These are phyloP conservation scores for Catenaria anguillulae DNA, from an alignment of 371 early-diverging fungal species.

Conservation along the genomic window DNA sequence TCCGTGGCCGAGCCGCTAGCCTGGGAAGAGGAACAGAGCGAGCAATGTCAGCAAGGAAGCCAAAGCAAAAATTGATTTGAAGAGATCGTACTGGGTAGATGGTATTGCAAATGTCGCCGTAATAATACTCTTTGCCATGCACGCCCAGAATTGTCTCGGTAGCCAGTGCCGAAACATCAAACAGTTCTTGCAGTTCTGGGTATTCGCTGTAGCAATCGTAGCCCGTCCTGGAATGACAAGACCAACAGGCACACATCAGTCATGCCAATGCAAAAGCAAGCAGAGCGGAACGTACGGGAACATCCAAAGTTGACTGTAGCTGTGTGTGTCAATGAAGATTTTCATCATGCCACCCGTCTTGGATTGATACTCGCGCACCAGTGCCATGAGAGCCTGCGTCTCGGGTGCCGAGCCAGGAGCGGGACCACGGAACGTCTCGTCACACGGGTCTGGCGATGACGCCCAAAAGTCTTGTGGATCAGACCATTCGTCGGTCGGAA, in stretches of 20 bases:
- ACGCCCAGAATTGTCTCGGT: too few relatives aligned
- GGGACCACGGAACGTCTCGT: constrained; percentile 26
- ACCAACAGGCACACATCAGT: too few relatives aligned
- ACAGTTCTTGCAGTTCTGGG: too few relatives aligned
- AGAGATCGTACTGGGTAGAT: constrained; percentile 21
- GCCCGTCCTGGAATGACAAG: too few relatives aligned
- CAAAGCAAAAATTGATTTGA: too few relatives aligned
- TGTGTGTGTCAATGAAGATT: constrained; percentile 36
- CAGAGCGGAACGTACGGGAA: constrained; percentile 7
- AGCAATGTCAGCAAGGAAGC: background rate
- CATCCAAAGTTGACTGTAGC: constrained; percentile 38
- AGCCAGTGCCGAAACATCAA: too few relatives aligned
- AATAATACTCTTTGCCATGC: constrained; percentile 12
- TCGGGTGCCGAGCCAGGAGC: constrained; percentile 23
- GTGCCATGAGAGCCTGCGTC: constrained; percentile 27
- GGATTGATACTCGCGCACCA: constrained; percentile 23
- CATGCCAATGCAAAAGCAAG: too few relatives aligned
- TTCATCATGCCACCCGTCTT: constrained; percentile 14
- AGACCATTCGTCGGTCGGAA: constrained; percentile 22
- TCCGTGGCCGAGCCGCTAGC: constrained; percentile 11
- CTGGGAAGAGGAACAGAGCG: background rate
- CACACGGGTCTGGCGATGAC: constrained; percentile 22
- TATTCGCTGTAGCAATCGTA: too few relatives aligned
- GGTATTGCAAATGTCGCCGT: constrained; percentile 33
- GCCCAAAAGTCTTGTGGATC: constrained; percentile 36